phyloP scores from a whole-genome alignment of 495 filamentous ascomycete species.

The Xeromyces bisporus region DNA sequence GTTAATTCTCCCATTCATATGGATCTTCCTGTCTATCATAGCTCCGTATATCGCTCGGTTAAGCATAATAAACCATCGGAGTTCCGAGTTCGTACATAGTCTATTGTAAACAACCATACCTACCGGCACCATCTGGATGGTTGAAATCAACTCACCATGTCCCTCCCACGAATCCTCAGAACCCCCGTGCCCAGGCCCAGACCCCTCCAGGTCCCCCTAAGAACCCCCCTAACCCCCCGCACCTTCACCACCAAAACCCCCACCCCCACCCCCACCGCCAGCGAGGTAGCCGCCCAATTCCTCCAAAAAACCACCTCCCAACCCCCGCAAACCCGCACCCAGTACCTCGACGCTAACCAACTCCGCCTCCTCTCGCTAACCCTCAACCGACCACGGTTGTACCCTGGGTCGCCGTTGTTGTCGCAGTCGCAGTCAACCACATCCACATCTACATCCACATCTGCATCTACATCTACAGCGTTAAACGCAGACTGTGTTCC shows the following conservation, averaged over 20 bases:
- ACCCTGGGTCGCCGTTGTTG: constrained; percentile 13
- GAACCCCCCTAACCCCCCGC: background rate
- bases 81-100: background rate
- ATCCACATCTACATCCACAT: constrained; percentile 7
- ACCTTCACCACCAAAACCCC: background rate
- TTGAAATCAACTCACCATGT: too few relatives aligned
- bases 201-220: too few relatives aligned
- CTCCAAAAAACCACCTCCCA: constrained; percentile 24
- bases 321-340: constrained; percentile 27
- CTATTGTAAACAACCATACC: too few relatives aligned
- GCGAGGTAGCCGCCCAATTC: constrained; percentile 25
- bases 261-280: constrained; percentile 8
- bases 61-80: background rate
- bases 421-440: constrained; percentile 4
- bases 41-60: background rate
- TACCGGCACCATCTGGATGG: too few relatives aligned
- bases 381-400: constrained; percentile 30
- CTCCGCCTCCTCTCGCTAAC: constrained; percentile 38
- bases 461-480: too few relatives aligned
- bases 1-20: too few relatives aligned
- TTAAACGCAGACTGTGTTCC: too few relatives aligned
- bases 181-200: background rate
- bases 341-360: constrained; percentile 40
- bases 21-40: too few relatives aligned
- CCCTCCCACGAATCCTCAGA: too few relatives aligned